phyloP scores from a whole-genome alignment of 192 early-diverging fungal species.

The Mortierella alpina region DNA sequence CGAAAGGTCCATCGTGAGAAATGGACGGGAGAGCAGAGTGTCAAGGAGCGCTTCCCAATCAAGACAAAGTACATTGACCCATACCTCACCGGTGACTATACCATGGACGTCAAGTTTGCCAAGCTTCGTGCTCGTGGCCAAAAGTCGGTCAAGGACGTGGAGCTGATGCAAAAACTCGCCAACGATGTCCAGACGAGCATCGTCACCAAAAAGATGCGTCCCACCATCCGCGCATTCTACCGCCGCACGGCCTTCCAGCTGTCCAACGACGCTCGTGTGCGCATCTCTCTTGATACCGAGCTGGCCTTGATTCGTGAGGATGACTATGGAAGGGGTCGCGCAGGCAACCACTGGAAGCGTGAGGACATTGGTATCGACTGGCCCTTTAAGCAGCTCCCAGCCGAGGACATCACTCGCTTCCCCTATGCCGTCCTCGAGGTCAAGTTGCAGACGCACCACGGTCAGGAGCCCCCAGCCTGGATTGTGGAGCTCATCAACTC shows the following conservation, averaged over 20 bases:
- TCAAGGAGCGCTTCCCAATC: conserved; percentile 92
- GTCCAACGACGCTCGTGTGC: conserved; percentile 91
- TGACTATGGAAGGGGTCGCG: conserved; percentile 73
- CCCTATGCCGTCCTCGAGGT: conserved; percentile 96
- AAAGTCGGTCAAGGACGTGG: conserved; percentile 85
- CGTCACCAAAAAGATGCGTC: conserved; percentile 70
- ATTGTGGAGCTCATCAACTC: conserved; percentile 77
- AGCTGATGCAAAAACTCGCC: conserved; percentile 77
- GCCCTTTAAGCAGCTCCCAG: conserved; percentile 79
- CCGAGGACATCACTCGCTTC: conserved; percentile 82
- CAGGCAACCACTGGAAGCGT: conserved; percentile 90
- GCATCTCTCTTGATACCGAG: conserved; percentile 97
- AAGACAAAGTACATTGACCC: conserved; percentile 94
- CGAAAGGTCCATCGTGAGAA: conserved; percentile 53
- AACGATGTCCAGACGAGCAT: conserved; percentile 80
- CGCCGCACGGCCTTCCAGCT: conserved; percentile 98
- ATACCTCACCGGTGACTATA: conserved; percentile 81
- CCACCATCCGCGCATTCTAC: conserved; percentile 90
- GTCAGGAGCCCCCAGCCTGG: conserved; percentile 81
- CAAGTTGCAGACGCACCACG: conserved; percentile 81
- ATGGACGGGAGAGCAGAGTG: conserved; percentile 78
- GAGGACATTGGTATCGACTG: conserved; percentile 82
- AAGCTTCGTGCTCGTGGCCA: conserved; percentile 81
- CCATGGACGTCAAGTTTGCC: conserved; percentile 77
- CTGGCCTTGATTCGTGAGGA: conserved; percentile 97